Percentiles rank a stretch among this genome's conserved stretches.
Conservation (phyloP, 2,329 filamentous ascomycete genomes). For the Neofusicoccum umdonicola region DNA sequence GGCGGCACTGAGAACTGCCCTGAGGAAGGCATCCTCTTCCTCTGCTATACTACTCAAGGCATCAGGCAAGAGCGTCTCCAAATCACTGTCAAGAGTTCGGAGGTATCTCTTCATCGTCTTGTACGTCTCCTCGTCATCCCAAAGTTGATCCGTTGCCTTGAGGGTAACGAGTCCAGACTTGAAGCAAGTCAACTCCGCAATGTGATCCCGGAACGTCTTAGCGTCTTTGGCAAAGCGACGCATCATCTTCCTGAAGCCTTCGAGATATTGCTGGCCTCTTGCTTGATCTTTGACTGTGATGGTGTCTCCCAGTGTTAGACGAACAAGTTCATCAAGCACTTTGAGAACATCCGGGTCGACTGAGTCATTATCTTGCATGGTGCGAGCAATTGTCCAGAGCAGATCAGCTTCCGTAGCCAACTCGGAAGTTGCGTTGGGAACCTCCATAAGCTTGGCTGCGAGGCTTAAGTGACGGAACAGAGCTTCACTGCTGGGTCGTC, state of each 20-base stretch:
- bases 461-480: conserved; percentile 15
- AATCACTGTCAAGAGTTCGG: conserved; percentile 1
- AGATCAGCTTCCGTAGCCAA: conserved; percentile 19
- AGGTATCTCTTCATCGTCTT: conserved; percentile 17
- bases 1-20: conserved; percentile 1
- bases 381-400: conserved; percentile 10
- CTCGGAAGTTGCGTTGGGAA: conserved; percentile 36
- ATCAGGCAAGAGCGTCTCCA: conserved; percentile 1
- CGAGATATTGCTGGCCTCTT: conserved; percentile 32
- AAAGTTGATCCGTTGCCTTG: not conserved
- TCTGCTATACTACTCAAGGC: conserved; percentile 1
- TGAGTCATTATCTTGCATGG: not conserved
- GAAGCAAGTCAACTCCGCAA: conserved; percentile 11
- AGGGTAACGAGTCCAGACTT: conserved; percentile 12
- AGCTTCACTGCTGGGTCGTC: not conserved
- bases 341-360: conserved; percentile 17
- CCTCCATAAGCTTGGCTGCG: conserved; percentile 31
- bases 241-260: conserved; percentile 27
- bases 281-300: conserved; percentile 33
- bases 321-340: conserved; percentile 28
- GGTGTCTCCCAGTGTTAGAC: conserved; percentile 29
- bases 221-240: conserved; percentile 3
- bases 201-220: conserved; percentile 1
- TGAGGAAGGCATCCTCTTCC: not conserved
- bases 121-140: conserved; percentile 16